Evolutionary conservation across 2,329 filamentous ascomycete genomes (phyloP).

Genomic region (Zasmidium cellare): DNA sequence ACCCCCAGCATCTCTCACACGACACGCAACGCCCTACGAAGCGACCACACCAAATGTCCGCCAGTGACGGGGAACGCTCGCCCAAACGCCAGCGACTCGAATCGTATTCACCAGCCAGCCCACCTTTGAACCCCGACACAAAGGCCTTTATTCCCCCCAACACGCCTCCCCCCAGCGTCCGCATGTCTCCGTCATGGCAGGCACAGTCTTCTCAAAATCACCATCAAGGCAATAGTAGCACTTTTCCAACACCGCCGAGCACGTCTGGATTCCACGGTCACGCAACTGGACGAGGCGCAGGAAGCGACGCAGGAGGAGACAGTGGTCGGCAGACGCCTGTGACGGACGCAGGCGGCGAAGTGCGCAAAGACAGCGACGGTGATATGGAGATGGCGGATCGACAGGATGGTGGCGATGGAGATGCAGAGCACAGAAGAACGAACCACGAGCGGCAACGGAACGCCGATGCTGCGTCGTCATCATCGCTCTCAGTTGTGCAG

Average conservation of each 20-base stretch:
- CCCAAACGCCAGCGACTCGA: slow-evolving; percentile 38
- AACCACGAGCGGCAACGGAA: slow-evolving; percentile 48
- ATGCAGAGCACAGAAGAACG: slow-evolving; percentile 41
- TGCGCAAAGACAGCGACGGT: slow-evolving; percentile 40
- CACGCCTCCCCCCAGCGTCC: slow-evolving; percentile 50
- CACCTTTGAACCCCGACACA: slow-evolving; percentile 39
- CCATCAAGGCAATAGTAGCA: slow-evolving; percentile 23
- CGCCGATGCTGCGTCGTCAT: slow-evolving; percentile 6
- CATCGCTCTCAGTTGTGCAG: slow-evolving; percentile 9
- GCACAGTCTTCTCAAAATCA: slow-evolving; percentile 23
- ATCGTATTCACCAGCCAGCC: slow-evolving; percentile 45
- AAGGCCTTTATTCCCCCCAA: slow-evolving; percentile 46
- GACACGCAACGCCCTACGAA: slow-evolving; percentile 3
- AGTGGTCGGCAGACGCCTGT: slow-evolving; percentile 29
- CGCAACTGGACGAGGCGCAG: slow-evolving; percentile 22
- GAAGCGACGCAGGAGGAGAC: slow-evolving; percentile 26
- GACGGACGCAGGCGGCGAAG: slow-evolving; percentile 25
- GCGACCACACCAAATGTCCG: slow-evolving; percentile 28
- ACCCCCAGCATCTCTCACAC: slow-evolving; percentile 10
- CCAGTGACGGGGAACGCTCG: slow-evolving; percentile 32
- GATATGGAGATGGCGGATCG: slow-evolving; percentile 44
- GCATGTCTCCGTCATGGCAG: slow-evolving; percentile 48
- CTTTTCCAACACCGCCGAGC: slow-evolving; percentile 44
- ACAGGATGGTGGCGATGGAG: slow-evolving; percentile 13
- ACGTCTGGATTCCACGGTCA: slow-evolving; percentile 35